These are phyloP conservation scores for Cordyceps farinosa DNA, from an alignment of 2,329 filamentous ascomycete species.

Conservation along the genomic window DNA sequence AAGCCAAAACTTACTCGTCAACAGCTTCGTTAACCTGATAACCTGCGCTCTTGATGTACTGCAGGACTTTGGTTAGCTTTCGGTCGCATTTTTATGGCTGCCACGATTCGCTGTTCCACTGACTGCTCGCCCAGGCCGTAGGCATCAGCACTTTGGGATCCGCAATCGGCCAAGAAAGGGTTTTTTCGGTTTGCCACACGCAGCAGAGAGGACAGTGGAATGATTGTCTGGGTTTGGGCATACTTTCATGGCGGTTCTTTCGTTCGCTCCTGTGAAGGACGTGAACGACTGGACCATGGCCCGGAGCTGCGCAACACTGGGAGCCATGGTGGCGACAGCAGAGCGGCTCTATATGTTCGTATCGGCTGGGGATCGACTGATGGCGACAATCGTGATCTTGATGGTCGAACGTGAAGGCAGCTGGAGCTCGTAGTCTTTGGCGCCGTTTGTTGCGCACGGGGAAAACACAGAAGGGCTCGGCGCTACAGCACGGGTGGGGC, in stretches of 20 bases:
- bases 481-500: neutral
- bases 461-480: neutral
- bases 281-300: conserved; percentile 40
- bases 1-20: conserved; percentile 50
- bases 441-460: neutral
- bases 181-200: neutral
- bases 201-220: neutral
- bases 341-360: neutral
- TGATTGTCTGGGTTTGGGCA: conserved; percentile 24
- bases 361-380: neutral
- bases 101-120: neutral
- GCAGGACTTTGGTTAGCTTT: conserved; percentile 12
- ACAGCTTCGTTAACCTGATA: conserved; percentile 53
- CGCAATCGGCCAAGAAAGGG: neutral
- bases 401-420: neutral
- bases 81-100: neutral
- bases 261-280: conserved; percentile 40
- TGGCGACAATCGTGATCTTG: neutral
- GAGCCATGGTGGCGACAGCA: conserved; percentile 31
- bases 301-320: conserved; percentile 38
- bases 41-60: conserved; percentile 47
- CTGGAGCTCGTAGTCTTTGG: neutral
- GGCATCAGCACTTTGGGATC: neutral
- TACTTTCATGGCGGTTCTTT: conserved; percentile 44
- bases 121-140: neutral